Percentiles rank a stretch among this genome's conserved stretches.
These are phyloP conservation scores for Solanum dulcamara DNA, from an alignment of 257 asterid species.

Conservation along the genomic window DNA sequence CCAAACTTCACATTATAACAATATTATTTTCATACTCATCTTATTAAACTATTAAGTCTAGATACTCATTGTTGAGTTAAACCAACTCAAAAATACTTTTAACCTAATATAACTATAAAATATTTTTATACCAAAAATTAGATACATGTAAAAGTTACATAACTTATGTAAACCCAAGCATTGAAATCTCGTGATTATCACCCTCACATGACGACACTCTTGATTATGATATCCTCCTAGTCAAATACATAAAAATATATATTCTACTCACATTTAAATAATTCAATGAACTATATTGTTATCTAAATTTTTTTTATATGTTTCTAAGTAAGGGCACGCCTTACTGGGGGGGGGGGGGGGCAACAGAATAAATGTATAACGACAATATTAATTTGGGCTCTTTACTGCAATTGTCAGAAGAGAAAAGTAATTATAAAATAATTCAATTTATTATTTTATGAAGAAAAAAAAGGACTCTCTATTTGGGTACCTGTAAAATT, in stretches of 20 bases:
- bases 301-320: too few species aligned
- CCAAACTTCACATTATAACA: not conserved
- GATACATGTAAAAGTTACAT: too few species aligned
- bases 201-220: not conserved
- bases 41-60: not conserved
- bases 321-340: not conserved
- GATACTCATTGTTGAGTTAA: not conserved
- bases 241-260: not conserved
- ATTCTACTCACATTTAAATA: too few species aligned
- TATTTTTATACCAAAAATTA: not conserved
- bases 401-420: not conserved
- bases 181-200: not conserved
- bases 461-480: not conserved
- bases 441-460: not conserved
- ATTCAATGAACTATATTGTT: too few species aligned
- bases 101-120: not conserved
- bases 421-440: not conserved
- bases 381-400: not conserved
- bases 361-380: not conserved
- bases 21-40: not conserved
- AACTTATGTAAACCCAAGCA: not conserved
- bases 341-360: not conserved
- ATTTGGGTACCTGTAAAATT: not conserved
- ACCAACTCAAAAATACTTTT: not conserved
- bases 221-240: not conserved